Evolutionary conservation across 139 green algal species (phyloP).

Genomic region (Astrephomene gubernaculifera): DNA sequence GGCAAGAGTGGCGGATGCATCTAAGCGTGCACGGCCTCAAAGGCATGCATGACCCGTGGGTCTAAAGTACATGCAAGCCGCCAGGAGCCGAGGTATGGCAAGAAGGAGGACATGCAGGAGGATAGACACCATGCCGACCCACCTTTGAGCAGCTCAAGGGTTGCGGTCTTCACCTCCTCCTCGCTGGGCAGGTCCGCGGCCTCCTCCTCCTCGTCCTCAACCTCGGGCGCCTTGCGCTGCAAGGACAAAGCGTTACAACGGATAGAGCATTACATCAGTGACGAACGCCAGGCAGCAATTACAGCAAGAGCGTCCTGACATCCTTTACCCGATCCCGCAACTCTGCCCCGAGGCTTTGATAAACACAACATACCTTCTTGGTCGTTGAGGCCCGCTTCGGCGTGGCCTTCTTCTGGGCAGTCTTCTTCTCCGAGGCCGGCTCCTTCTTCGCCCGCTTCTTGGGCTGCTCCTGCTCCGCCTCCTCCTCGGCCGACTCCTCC

Average conservation of each 20-base stretch:
- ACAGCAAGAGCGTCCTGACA: neutral
- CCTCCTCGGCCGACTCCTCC: neutral
- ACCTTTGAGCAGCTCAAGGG: conserved; percentile 15
- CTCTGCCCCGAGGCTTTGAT: neutral
- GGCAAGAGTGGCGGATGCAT: too few relatives aligned
- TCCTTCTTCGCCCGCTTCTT: conserved; percentile 31
- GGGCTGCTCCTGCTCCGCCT: neutral
- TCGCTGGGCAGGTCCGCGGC: conserved; percentile 25
- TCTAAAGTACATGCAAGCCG: too few relatives aligned
- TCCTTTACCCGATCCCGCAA: neutral
- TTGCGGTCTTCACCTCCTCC: conserved; percentile 15
- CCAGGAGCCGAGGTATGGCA: too few relatives aligned
- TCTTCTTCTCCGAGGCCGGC: conserved; percentile 15
- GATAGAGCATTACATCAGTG: neutral
- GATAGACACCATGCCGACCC: neutral
- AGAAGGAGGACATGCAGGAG: too few relatives aligned
- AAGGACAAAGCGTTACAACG: neutral
- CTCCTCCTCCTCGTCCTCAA: conserved; percentile 34
- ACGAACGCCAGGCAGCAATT: neutral
- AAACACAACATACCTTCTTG: conserved; percentile 26
- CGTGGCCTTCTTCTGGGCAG: neutral
- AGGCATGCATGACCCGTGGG: too few relatives aligned
- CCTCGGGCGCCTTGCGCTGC: conserved; percentile 9
- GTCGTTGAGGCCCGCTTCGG: conserved; percentile 36
- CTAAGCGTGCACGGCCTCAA: too few relatives aligned